Conservation (phyloP, 345 rosid species). For the Clarkia xantiana region DNA sequence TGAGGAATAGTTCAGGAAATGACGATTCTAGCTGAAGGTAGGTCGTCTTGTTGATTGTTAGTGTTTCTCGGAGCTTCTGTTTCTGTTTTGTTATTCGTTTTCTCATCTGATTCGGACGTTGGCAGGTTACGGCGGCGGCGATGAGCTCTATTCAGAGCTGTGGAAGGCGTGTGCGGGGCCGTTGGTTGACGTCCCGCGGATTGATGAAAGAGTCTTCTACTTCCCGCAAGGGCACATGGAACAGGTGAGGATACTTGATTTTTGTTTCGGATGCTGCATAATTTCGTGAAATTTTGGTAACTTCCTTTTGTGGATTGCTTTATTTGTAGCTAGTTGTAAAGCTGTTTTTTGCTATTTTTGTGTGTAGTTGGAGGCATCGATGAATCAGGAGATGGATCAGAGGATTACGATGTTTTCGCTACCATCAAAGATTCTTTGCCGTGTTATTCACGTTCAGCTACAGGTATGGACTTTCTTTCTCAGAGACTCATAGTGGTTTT, state of each 20-base stretch:
- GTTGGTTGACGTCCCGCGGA: conserved; percentile 55
- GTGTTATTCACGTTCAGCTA: conserved; percentile 25
- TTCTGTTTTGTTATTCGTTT: neutral
- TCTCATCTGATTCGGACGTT: neutral
- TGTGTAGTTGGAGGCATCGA: neutral
- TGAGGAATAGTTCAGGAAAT: conserved; percentile 12
- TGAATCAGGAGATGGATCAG: neutral
- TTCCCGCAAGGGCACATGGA: conserved; percentile 98
- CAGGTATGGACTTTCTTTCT: conserved; percentile 25
- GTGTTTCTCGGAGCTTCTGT: neutral
- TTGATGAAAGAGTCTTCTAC: conserved; percentile 51
- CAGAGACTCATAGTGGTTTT: too few relatives aligned
- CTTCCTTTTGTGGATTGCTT: neutral
- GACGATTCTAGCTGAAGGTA: conserved; percentile 25
- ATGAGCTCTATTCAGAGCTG: conserved; percentile 46
- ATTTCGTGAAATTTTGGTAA: neutral
- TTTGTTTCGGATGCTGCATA: neutral
- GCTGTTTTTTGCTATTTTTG: too few relatives aligned
- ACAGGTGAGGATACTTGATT: conserved; percentile 26
- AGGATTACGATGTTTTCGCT: neutral
- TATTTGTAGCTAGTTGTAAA: neutral
- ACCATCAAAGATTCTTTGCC: too few relatives aligned
- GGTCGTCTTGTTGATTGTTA: neutral
- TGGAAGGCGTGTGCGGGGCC: conserved; percentile 93
- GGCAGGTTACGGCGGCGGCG: conserved; percentile 21